phyloP scores from a whole-genome alignment of 2,329 filamentous ascomycete genomes.

The Cordyceps cicadae region DNA sequence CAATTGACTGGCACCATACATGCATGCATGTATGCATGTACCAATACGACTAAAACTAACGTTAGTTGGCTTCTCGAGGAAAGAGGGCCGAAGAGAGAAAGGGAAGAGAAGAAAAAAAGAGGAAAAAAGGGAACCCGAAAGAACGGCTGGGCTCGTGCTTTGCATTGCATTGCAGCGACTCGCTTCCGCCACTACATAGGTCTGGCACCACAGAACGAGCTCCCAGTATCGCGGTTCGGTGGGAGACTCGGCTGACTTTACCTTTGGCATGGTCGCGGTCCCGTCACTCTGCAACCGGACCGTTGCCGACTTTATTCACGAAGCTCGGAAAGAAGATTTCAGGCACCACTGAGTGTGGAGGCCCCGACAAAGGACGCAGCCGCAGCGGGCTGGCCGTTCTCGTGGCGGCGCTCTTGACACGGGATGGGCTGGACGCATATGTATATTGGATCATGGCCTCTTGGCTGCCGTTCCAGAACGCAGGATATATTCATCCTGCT shows the following conservation, averaged over 20 bases:
- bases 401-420: not conserved
- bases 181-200: not conserved
- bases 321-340: not conserved
- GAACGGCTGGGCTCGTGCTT: not conserved
- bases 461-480: not conserved
- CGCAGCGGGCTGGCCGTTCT: not conserved
- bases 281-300: conserved; percentile 1
- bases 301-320: not conserved
- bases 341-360: not conserved
- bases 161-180: conserved; percentile 7
- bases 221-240: not conserved
- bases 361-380: not conserved
- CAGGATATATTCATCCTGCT: not conserved
- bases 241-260: not conserved
- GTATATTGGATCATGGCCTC: not conserved
- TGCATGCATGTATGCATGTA: too few species aligned
- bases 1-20: too few species aligned
- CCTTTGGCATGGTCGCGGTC: not conserved
- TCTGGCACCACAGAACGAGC: not conserved
- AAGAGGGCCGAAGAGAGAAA: too few species aligned
- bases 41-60: not conserved
- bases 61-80: not conserved
- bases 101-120: not conserved
- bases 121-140: not conserved
- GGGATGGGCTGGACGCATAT: not conserved